Percentiles rank a stretch among this genome's conserved stretches.
phyloP scores from a whole-genome alignment of 805 yeast genomes.

The Starmerella bombi region DNA sequence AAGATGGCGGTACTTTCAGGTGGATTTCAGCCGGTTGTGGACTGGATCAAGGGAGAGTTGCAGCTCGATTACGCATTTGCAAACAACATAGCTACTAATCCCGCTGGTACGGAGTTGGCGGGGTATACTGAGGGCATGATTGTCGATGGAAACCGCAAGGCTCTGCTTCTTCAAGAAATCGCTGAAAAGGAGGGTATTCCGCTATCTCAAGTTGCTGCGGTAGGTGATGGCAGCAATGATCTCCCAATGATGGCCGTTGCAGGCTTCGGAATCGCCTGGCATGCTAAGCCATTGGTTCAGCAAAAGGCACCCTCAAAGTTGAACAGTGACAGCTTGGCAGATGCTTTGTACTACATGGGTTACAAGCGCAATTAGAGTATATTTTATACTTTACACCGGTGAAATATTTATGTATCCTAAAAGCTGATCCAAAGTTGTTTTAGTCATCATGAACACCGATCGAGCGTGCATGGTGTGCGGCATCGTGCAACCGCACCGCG shows the following conservation, averaged over 20 bases:
- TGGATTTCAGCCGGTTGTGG: conserved; percentile 84
- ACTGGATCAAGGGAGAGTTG: conserved; percentile 50
- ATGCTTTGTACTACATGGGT: conserved; percentile 72
- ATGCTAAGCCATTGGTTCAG: conserved; percentile 91
- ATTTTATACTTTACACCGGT: neutral
- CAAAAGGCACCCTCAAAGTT: conserved; percentile 65
- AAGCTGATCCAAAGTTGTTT: neutral
- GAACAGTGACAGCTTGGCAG: conserved; percentile 60
- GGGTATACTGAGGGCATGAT: conserved; percentile 71
- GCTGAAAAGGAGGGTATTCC: conserved; percentile 26
- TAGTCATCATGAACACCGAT: conserved; percentile 34
- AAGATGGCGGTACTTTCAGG: conserved; percentile 84
- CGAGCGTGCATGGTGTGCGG: conserved; percentile 98
- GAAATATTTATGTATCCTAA: neutral
- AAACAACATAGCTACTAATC: conserved; percentile 35
- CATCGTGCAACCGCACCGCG: conserved; percentile 62
- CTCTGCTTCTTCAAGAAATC: conserved; percentile 46
- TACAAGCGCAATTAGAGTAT: neutral
- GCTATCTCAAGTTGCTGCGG: conserved; percentile 49
- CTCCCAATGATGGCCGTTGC: conserved; percentile 81
- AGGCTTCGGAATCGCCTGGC: conserved; percentile 94
- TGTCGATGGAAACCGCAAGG: conserved; percentile 79
- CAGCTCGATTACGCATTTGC: conserved; percentile 83
- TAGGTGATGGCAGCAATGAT: conserved; percentile 97
- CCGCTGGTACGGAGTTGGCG: conserved; percentile 36